Conservation (phyloP, 805 yeast genomes). For the Teunomyces panamensis region DNA sequence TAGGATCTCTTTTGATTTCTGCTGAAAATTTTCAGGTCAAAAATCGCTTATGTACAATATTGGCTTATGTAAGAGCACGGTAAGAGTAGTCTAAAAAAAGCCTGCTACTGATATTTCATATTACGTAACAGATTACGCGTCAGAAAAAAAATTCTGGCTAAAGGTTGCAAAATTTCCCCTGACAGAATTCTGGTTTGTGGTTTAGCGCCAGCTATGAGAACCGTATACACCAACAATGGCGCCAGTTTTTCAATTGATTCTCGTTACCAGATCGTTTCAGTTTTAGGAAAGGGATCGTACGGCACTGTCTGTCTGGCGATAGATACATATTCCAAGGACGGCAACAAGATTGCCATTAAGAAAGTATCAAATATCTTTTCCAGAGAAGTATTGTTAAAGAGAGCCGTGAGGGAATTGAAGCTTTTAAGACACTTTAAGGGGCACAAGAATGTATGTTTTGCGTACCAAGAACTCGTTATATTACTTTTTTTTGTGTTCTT, state of each 20-base stretch:
- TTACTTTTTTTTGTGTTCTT: not conserved
- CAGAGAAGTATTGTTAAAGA: slow-evolving; percentile 61
- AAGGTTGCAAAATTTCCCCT: slow-evolving; percentile 3
- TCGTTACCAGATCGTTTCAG: slow-evolving; percentile 53
- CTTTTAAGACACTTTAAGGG: slow-evolving; percentile 82
- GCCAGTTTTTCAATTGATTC: slow-evolving; percentile 61
- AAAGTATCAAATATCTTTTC: slow-evolving; percentile 70
- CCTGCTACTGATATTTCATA: not conserved
- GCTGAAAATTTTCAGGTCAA: slow-evolving; percentile 4
- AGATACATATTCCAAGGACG: slow-evolving; percentile 37
- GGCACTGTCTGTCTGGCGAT: slow-evolving; percentile 81
- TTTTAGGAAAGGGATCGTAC: slow-evolving; percentile 82
- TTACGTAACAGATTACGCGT: not conserved
- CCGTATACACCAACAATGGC: slow-evolving; percentile 28
- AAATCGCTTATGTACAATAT: slow-evolving; percentile 1
- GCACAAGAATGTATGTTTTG: slow-evolving; percentile 59
- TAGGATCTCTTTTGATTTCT: not conserved
- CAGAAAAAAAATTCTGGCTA: not conserved
- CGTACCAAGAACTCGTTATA: not conserved
- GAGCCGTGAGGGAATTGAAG: slow-evolving; percentile 82
- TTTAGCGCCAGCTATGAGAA: not conserved
- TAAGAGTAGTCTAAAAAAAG: too few species aligned
- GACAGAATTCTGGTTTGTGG: not conserved
- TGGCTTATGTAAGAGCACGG: not conserved
- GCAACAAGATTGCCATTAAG: slow-evolving; percentile 63